Percentiles rank a stretch among this genome's conserved stretches.
Evolutionary conservation across 768 basidiomycete genomes (phyloP).

Genomic region (Calocera cornea): DNA sequence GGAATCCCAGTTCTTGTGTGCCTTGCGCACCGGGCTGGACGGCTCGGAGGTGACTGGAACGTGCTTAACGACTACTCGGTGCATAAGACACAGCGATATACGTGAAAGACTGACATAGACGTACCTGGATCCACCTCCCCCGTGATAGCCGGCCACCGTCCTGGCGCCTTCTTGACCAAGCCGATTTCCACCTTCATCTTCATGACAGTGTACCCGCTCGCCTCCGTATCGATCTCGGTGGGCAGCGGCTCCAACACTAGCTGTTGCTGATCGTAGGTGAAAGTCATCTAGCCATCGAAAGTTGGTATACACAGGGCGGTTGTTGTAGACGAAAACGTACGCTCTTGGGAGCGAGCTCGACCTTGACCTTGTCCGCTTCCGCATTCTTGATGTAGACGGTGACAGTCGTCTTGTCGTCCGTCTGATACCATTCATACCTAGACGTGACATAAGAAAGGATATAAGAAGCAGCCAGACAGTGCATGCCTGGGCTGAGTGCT

Average conservation of each 20-base stretch:
- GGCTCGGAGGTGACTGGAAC: not conserved
- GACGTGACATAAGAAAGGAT: too few species aligned
- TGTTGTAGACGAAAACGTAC: constrained; percentile 5
- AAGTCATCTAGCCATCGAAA: constrained; percentile 5
- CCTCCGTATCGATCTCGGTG: constrained; percentile 57
- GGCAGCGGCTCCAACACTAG: constrained; percentile 67
- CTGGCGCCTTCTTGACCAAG: constrained; percentile 50
- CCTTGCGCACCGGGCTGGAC: constrained; percentile 25
- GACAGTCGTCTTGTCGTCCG: constrained; percentile 56
- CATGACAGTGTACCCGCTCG: constrained; percentile 53
- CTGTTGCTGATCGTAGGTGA: constrained; percentile 46
- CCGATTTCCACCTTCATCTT: constrained; percentile 82
- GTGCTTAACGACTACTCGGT: not conserved
- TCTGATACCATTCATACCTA: constrained; percentile 82
- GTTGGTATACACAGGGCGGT: not conserved
- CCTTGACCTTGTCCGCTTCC: constrained; percentile 45
- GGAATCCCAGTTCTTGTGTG: constrained; percentile 79
- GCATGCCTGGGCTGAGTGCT: not conserved
- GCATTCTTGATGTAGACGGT: constrained; percentile 70
- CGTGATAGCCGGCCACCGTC: constrained; percentile 62
- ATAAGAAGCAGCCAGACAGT: not conserved
- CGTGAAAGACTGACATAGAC: constrained; percentile 19
- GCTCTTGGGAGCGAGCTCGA: constrained; percentile 46
- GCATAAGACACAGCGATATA: not conserved
- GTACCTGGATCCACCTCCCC: constrained; percentile 65